These are phyloP conservation scores for Cystobasidium onofrii DNA, from an alignment of 768 basidiomycete genomes.

Conservation along the genomic window DNA sequence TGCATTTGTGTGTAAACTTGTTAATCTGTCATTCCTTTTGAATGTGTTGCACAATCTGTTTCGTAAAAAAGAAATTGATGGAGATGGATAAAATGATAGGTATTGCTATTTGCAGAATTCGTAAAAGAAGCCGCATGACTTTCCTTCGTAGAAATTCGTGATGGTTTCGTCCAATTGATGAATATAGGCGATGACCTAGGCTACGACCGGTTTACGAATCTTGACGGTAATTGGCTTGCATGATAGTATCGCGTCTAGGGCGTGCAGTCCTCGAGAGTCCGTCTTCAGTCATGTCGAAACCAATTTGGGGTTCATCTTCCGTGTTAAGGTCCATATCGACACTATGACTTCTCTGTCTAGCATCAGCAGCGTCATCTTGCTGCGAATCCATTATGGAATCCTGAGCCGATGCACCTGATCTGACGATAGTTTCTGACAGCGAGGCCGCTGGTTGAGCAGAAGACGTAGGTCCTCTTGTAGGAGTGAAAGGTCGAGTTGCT, in stretches of 20 bases:
- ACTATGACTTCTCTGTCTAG: background rate
- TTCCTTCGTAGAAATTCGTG: too few species aligned
- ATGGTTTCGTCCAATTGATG: background rate
- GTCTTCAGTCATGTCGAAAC: background rate
- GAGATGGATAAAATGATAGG: too few species aligned
- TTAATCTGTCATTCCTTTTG: too few species aligned
- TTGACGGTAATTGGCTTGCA: background rate
- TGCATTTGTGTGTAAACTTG: too few species aligned
- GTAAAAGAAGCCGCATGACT: too few species aligned
- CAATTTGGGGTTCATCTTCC: background rate
- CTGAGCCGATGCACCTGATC: background rate
- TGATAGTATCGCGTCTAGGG: background rate
- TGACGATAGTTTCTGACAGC: background rate
- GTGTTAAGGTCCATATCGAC: background rate
- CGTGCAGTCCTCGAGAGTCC: background rate
- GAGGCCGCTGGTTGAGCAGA: background rate
- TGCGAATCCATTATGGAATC: background rate
- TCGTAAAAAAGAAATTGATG: too few species aligned
- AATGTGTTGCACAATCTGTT: too few species aligned
- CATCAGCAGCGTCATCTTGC: background rate
- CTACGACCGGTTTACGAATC: background rate
- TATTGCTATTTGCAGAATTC: background rate
- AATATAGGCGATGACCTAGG: background rate
- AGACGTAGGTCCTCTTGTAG: background rate
- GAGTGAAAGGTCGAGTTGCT: background rate